Evolutionary conservation across 2,329 filamentous ascomycete genomes (phyloP), one percentile per base, ranked within the genome.

Genomic region (Fusarium sp.): DNA sequence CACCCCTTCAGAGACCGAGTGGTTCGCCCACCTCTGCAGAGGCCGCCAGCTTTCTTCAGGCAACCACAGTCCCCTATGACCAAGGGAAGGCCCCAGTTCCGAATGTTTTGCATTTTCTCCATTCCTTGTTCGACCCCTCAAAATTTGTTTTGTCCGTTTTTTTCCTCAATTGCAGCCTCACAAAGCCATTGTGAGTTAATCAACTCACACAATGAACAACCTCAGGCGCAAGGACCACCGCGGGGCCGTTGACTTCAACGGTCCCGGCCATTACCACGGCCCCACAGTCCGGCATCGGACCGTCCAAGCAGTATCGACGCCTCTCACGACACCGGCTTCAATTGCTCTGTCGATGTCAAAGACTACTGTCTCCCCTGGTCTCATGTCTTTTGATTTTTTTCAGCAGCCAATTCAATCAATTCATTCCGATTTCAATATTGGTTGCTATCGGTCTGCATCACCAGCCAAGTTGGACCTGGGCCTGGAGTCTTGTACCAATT

Each of bases 221-320:
- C 44, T 61, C 41, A 69, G 39, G 47, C 69, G 51, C 44, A 63
- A 54, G 66, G 49, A 52, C 56, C 68, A 47, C 24, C 56, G 51
- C 56, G 45, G 69, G 68, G 62, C 62, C 56, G 56, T 68, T 11
- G 24, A 52, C 24, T 28, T 42, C 31, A 57, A 58, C 45, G 49
- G 51, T 48, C 33, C 35, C 48, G 48, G 41, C 22, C 45, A 18
- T 42, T 22, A n/a, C 20, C 28, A 47, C 71, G 71, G 72, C 72
- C 72, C 72, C 72, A 74, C 72, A 36, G 26, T 41, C 42, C 66
- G 45, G 62, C 66, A 54, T 47, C 67, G 67, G 58, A 56, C 52
- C 48, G 33, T 69, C 38, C 68, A 60, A 56, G 58, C 52, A 55
- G 35, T 52, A 41, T 51, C 70, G 26, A 60, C 59, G 28, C 41